Evolutionary conservation across 306 rosid species (phyloP), one percentile per base, ranked within the genome.

Genomic region (Ochetophila trinervis): DNA sequence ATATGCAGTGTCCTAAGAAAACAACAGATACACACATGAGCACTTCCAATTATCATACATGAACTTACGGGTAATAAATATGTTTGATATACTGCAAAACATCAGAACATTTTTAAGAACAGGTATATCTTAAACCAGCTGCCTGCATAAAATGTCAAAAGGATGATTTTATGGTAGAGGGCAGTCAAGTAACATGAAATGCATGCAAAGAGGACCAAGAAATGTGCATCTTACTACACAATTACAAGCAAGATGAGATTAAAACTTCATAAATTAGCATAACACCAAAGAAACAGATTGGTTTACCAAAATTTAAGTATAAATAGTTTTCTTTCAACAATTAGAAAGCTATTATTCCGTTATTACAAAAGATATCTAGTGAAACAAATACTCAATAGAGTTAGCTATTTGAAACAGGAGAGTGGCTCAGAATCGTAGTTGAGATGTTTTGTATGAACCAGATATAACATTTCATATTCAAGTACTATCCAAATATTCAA

Each of bases 51-150:
- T 2, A 32, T 23, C 5, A 70, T 18, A 42, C 64, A 62, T 68
- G 47, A 78, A 67, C 75, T 73, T 40, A 57, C 73, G 61, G 5
- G 61, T 53, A 72, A 72, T n/a, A 62, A 53, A 73, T 52, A 77
- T 62, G 63, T 19, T 53, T 57, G 32, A 57, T 60, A 68, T 20
- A 64, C 66, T 10, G 42, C 23, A 4, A 74, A 71, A 79, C 69
- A 82, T 65, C 72, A 66, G 36, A 58, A 60, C 20, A 62, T 19
- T 27, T 66, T 54, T 32, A 72, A 63, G 49, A 65, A 40, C 77
- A 19, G 32, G 11, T 11, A 76, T 49, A 60, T 32, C 53, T 70
- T 60, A 85, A 59, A 73, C 50, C 75, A 40, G 22, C 76, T 55
- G 69, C 80, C 63, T 57, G 70, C 73, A 66, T 27, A 23, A 57